Percentiles rank a stretch among this genome's conserved stretches.
Conservation (phyloP, 2,329 filamentous ascomycete genomes). For the Daldinia sp. region DNA sequence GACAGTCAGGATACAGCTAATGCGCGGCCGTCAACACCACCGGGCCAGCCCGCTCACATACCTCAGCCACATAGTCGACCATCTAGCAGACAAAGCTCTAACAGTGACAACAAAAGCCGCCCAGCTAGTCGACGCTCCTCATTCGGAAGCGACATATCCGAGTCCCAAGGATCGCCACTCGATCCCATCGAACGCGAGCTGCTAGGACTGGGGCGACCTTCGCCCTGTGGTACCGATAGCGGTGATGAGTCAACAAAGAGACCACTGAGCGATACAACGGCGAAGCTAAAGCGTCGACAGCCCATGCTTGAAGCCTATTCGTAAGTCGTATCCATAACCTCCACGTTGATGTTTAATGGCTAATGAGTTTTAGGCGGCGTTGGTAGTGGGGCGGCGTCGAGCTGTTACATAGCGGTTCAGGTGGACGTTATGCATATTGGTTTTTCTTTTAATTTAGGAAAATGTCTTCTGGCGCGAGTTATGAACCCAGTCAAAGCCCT, state of each 20-base stretch:
- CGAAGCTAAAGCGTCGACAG: constrained; percentile 37
- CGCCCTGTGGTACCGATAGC: constrained; percentile 37
- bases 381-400: constrained; percentile 32
- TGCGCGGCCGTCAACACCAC: constrained; percentile 17
- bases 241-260: constrained; percentile 36
- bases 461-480: neutral
- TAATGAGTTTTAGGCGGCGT: constrained; percentile 39
- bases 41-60: neutral
- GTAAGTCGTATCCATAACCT: constrained; percentile 31
- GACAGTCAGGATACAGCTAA: constrained; percentile 1
- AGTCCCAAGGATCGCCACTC: constrained; percentile 41
- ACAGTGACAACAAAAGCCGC: constrained; percentile 22
- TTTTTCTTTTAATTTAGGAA: neutral
- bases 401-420: neutral
- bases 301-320: constrained; percentile 42
- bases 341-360: neutral
- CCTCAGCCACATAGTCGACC: constrained; percentile 20
- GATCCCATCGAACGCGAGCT: constrained; percentile 45
- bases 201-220: constrained; percentile 40
- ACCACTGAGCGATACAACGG: constrained; percentile 26
- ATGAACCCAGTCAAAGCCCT: neutral
- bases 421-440: no score
- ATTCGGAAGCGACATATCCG: constrained; percentile 19
- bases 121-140: constrained; percentile 38
- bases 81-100: constrained; percentile 29